Base-by-base conservation (phyloP, 2,329 filamentous ascomycete species). In the Trichoderma breve region DNA sequence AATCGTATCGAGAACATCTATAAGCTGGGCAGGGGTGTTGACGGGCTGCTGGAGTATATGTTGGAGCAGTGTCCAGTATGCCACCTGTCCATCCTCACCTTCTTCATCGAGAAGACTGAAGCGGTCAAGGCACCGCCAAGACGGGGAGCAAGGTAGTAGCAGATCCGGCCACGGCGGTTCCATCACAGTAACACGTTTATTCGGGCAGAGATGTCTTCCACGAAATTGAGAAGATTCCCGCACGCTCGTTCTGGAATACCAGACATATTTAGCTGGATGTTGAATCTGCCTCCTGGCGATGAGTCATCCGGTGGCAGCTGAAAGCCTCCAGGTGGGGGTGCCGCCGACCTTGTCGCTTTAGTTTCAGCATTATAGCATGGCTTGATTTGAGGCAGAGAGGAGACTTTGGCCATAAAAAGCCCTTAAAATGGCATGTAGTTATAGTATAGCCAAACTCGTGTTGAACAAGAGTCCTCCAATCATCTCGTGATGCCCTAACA, bases 1-100 rank as follows among this genome's bases (percentile, higher is more conserved):
- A 24, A 81, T 77, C 18, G 76, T 80, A 51, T 81, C 79, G 8
- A 81, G 51, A 1, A 76, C 24, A 32, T 79, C 77, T 32, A 79
- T 72, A 3, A 79, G 70, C 28, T 76, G 73, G 1, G 70, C n/a
- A 75, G 73, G 0, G 14, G 61, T 68, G 2, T 63, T 62, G 0
- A 77, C 61, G 2, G 72, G 73, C 1, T 63, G 57, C 2, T 60
- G 55, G 3, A 80, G 74, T 15, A 80, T 67, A 11, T 75, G 73
- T 2, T 71, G 39, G 14, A 81, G 55, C 2, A 81, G 34, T 1
- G 74, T 71, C 79, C 79, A 80, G 64, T 76, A 75, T 2, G 72
- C 64, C 3, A 79, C 74, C 3, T 73, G 71, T 1, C 79, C 78
- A 30, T 74, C 26, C 0, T 73, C 70, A 15, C 77, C 77, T 43